Evolutionary conservation across 768 basidiomycete genomes (phyloP).

Genomic region (Symmetrospora coprosmae): DNA sequence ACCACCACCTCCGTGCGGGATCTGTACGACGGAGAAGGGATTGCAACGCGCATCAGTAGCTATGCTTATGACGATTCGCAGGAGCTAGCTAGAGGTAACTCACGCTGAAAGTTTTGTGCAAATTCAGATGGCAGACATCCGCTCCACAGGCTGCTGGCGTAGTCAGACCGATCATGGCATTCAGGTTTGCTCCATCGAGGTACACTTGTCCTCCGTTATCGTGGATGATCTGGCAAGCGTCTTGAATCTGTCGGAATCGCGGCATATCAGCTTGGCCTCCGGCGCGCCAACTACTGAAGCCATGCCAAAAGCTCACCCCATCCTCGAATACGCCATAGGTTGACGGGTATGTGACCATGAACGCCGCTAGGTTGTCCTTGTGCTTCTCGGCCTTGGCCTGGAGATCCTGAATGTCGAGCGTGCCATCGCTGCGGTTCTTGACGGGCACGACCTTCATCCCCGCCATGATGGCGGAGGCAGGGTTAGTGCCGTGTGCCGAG

Average conservation of each 20-base stretch:
- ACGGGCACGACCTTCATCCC: conserved; percentile 93
- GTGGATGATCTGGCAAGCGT: conserved; percentile 88
- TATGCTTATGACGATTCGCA: too few relatives aligned
- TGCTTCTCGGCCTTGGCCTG: conserved; percentile 74
- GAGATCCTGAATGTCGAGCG: conserved; percentile 74
- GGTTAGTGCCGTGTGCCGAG: conserved; percentile 96
- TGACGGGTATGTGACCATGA: conserved; percentile 63
- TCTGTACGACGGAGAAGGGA: too few relatives aligned
- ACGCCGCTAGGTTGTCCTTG: conserved; percentile 80
- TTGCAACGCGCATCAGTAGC: too few relatives aligned
- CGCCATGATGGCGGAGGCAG: conserved; percentile 93
- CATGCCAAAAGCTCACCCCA: conserved; percentile 44
- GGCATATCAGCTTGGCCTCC: too few relatives aligned
- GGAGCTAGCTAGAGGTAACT: too few relatives aligned
- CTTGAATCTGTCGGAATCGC: conserved; percentile 30
- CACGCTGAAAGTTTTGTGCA: conserved; percentile 87
- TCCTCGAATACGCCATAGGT: conserved; percentile 96
- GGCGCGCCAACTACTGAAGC: neutral
- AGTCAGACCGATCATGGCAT: conserved; percentile 29
- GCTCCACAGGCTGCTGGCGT: conserved; percentile 69
- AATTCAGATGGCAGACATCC: conserved; percentile 93
- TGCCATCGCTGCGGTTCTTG: conserved; percentile 73
- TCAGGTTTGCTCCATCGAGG: conserved; percentile 83
- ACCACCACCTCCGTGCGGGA: conserved; percentile 62
- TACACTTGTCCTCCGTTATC: conserved; percentile 76